A percentile compares a stretch with the other conserved stretches of the same genome.
Evolutionary conservation across 495 filamentous ascomycete species (phyloP).

Genomic region (Xylaria flabelliformis): DNA sequence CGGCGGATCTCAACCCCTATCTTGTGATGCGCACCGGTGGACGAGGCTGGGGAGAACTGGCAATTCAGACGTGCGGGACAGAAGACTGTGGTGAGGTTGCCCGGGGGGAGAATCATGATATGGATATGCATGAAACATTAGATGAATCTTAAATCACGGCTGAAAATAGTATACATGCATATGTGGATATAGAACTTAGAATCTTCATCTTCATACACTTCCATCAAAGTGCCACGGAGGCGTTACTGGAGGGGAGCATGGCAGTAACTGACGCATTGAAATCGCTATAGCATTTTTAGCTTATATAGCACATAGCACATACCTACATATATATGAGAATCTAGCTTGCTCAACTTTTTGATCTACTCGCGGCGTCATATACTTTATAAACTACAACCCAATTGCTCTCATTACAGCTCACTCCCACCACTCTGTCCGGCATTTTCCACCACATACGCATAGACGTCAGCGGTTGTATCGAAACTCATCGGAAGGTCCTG

Average conservation of each 20-base stretch:
- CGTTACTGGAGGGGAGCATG: neutral
- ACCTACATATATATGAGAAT: neutral
- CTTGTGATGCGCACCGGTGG: conserved; percentile 72
- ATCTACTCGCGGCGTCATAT: neutral
- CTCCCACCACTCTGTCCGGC: conserved; percentile 7
- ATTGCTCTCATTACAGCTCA: too few species aligned
- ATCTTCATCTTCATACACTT: neutral
- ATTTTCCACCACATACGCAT: neutral
- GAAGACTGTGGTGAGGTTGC: neutral
- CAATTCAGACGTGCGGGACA: conserved; percentile 11
- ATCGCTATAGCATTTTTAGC: conserved; percentile 19
- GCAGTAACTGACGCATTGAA: neutral
- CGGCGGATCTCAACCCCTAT: conserved; percentile 65
- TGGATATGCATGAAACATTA: neutral
- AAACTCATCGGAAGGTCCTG: conserved; percentile 12
- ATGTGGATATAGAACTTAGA: neutral
- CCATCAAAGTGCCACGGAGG: neutral
- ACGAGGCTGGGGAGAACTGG: conserved; percentile 64
- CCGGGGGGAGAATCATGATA: conserved; percentile 1
- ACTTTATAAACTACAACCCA: too few species aligned
- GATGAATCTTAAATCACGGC: neutral
- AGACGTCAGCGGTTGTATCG: neutral
- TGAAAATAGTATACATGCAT: neutral
- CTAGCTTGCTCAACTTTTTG: neutral
- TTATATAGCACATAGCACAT: neutral